Base-by-base conservation (phyloP, 2,329 filamentous ascomycete species). In the Ascochyta clinopodiicola region DNA sequence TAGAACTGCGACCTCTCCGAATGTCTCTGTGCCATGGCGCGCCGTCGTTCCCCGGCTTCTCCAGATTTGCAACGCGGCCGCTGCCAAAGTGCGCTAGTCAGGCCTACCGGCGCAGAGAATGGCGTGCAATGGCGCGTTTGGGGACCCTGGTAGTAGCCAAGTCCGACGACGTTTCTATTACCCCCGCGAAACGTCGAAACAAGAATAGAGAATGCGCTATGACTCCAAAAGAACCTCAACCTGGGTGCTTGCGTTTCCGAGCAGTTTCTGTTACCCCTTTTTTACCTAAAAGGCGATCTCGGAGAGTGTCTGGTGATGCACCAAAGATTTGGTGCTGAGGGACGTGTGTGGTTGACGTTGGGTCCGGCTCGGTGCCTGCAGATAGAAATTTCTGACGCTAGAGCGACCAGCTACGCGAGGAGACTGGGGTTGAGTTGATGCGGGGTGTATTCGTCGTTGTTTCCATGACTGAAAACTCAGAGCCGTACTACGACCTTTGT, bases 251-350 rank as follows among this genome's bases (percentile, higher is more conserved):
- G 49, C 57, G 55, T 60, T 55, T 51, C 46, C 46, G 56, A 42
- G 29, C 47, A 37, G 58, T 70, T 70, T 66, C 60, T 67, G 45
- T 70, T 69, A 70, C 67, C 67, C 64, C 61, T 55, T 51, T 51
- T 67, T 70, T 70, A 71, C 63, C 42, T 70, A 67, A 71, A 60
- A 51, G 15, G 10, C 46, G 36, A 61, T 50, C 31, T 44, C 34
- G 39, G 46, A 53, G 40, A 48, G 39, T 37, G 57, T 59, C 63
- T 63, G 53, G 63, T 69, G 65, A 69, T 67, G 60, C 44, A 58
- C 29, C 51, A 58, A 58, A 42, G 56, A 57, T 52, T 57, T 49
- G 34, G 29, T 43, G 46, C 42, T 56, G 42, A 56, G 35, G 44
- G 53, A 44, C 42, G 47, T 49, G 48, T 61, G 49, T 57, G 34